Evolutionary conservation across 257 asterid species (phyloP).

Genomic region (Voacanga thouarsii): DNA sequence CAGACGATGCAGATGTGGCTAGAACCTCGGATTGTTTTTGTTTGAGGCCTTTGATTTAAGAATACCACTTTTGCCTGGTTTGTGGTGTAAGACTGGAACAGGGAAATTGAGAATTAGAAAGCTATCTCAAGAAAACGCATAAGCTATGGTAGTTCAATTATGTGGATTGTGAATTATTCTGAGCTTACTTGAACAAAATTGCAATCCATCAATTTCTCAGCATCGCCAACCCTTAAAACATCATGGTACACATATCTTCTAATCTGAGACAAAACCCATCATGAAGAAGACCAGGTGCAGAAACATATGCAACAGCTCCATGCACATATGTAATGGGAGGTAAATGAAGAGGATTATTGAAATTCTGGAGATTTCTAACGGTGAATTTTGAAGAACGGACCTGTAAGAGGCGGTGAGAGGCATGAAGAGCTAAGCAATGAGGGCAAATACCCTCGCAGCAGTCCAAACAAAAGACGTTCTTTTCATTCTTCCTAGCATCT

Average conservation of each 20-base stretch:
- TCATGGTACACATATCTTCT: slow-evolving; percentile 63
- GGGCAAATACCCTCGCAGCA: slow-evolving; percentile 72
- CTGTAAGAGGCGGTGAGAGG: slow-evolving; percentile 73
- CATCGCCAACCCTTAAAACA: slow-evolving; percentile 58
- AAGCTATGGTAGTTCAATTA: neutral
- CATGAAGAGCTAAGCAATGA: slow-evolving; percentile 47
- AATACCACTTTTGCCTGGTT: slow-evolving; percentile 40
- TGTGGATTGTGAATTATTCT: neutral
- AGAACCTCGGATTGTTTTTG: slow-evolving; percentile 23
- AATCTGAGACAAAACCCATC: slow-evolving; percentile 25
- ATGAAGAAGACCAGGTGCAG: neutral
- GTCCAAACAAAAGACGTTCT: slow-evolving; percentile 67
- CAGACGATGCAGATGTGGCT: slow-evolving; percentile 30
- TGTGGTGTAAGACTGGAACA: slow-evolving; percentile 29
- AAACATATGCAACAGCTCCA: neutral
- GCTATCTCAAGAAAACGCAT: neutral
- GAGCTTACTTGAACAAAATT: slow-evolving; percentile 60
- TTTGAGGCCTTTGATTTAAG: slow-evolving; percentile 28
- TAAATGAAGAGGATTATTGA: neutral
- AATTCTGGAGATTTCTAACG: neutral
- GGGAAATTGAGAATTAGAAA: neutral
- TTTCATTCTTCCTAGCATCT: slow-evolving; percentile 61
- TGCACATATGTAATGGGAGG: neutral
- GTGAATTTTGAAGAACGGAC: slow-evolving; percentile 23
- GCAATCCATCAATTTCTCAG: slow-evolving; percentile 56